These are phyloP conservation scores for Funneliformis caledonium DNA, from an alignment of 371 early-diverging fungal species.

Conservation along the genomic window DNA sequence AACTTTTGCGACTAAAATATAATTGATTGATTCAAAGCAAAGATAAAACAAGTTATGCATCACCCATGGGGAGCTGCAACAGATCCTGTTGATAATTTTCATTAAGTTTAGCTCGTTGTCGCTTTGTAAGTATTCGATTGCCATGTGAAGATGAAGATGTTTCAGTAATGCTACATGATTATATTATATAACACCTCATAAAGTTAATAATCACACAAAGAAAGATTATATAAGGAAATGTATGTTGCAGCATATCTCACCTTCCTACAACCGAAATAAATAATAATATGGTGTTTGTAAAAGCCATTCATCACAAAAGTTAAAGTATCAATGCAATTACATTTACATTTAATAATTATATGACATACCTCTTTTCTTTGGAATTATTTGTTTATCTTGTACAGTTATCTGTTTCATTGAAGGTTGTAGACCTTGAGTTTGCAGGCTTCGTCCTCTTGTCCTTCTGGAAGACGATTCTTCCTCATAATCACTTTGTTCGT, in stretches of 20 bases:
- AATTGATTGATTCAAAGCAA: not conserved
- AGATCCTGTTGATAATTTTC: slow-evolving; percentile 43
- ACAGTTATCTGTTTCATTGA: not conserved
- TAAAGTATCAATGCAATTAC: not conserved
- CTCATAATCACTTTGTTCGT: slow-evolving; percentile 23
- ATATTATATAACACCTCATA: not conserved
- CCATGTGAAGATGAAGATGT: not conserved
- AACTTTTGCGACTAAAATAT: not conserved
- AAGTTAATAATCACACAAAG: not conserved
- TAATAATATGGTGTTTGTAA: not conserved
- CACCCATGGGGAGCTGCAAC: slow-evolving; percentile 42
- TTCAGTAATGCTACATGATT: not conserved
- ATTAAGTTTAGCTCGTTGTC: slow-evolving; percentile 43
- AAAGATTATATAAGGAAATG: not conserved
- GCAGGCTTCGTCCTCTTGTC: not conserved
- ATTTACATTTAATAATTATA: not conserved
- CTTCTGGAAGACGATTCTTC: not conserved
- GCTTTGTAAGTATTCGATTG: slow-evolving; percentile 36
- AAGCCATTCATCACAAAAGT: not conserved
- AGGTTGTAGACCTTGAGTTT: not conserved
- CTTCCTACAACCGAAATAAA: not conserved
- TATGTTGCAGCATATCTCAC: not conserved
- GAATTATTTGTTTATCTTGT: not conserved
- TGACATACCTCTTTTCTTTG: slow-evolving; percentile 3
- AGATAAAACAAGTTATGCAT: not conserved